Conservation (phyloP, 306 rosid genomes). For the Quercus aquifolioides region DNA sequence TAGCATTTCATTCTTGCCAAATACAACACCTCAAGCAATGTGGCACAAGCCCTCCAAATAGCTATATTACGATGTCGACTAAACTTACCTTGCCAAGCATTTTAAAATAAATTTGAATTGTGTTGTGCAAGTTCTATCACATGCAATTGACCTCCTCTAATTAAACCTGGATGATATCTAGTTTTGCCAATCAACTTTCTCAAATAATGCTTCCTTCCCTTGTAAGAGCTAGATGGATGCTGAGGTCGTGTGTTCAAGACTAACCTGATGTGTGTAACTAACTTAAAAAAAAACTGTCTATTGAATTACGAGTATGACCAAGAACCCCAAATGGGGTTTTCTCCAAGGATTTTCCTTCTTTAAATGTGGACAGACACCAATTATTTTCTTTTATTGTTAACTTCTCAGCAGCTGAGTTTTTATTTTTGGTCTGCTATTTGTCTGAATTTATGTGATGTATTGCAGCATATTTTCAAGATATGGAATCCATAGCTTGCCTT, state of each 20-base stretch:
- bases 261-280: too few relatives aligned
- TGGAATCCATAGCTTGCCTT: constrained; percentile 74
- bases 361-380: neutral
- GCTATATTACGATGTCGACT: too few relatives aligned
- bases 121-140: neutral
- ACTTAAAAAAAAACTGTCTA: too few relatives aligned
- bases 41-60: too few relatives aligned
- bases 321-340: neutral
- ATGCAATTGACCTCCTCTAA: neutral
- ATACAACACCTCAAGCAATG: too few relatives aligned
- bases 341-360: neutral
- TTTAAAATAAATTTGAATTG: neutral
- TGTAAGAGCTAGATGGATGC: too few relatives aligned
- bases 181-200: too few relatives aligned
- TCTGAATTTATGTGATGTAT: constrained; percentile 2
- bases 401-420: neutral
- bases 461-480: constrained; percentile 68
- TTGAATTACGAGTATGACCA: too few relatives aligned
- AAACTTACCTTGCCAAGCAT: neutral
- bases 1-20: too few relatives aligned
- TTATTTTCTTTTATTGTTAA: neutral
- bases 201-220: too few relatives aligned
- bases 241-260: too few relatives aligned
- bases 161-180: neutral
- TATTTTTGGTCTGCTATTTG: neutral